Conservation (phyloP, 2,329 filamentous ascomycete genomes). For the Aspergillus sp. region DNA sequence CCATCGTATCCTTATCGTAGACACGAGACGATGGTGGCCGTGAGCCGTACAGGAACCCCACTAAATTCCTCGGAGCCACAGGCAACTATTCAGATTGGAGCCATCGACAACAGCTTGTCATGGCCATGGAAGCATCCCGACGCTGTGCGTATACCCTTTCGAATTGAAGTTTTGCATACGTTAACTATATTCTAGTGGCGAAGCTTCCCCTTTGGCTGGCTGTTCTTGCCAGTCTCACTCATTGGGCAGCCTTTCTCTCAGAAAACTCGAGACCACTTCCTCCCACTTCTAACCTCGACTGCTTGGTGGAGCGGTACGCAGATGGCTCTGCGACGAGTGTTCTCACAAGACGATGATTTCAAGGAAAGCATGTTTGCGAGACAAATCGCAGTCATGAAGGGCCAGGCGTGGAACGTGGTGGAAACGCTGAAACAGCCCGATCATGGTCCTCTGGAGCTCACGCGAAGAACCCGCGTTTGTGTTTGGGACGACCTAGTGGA, state of each 20-base stretch:
- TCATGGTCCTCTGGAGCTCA: slow-evolving; percentile 91
- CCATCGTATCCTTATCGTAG: slow-evolving; percentile 70
- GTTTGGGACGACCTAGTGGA: slow-evolving; percentile 99
- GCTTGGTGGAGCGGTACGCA: slow-evolving; percentile 98
- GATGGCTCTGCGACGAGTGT: slow-evolving; percentile 80
- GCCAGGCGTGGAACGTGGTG: slow-evolving; percentile 98
- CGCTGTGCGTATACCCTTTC: slow-evolving; percentile 60
- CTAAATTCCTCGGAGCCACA: slow-evolving; percentile 49
- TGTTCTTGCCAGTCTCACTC: slow-evolving; percentile 93
- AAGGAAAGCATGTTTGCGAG: slow-evolving; percentile 99
- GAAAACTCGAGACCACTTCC: slow-evolving; percentile 89
- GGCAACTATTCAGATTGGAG: slow-evolving; percentile 76
- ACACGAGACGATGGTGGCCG: slow-evolving; percentile 83
- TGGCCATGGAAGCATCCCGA: slow-evolving; percentile 99
- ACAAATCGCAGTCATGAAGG: slow-evolving; percentile 98
- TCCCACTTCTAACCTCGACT: slow-evolving; percentile 92
- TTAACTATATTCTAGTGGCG: slow-evolving; percentile 58
- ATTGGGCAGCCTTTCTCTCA: slow-evolving; percentile 97
- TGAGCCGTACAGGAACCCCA: slow-evolving; percentile 61
- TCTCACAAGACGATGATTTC: slow-evolving; percentile 92
- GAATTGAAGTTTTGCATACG: background rate
- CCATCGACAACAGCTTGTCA: slow-evolving; percentile 96
- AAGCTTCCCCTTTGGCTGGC: slow-evolving; percentile 97
- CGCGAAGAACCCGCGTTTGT: slow-evolving; percentile 84
- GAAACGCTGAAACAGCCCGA: slow-evolving; percentile 93